A percentile compares a stretch with the other conserved stretches of the same genome.
Conservation (phyloP, 305 asterid species). For the Fraxinus albicans region DNA sequence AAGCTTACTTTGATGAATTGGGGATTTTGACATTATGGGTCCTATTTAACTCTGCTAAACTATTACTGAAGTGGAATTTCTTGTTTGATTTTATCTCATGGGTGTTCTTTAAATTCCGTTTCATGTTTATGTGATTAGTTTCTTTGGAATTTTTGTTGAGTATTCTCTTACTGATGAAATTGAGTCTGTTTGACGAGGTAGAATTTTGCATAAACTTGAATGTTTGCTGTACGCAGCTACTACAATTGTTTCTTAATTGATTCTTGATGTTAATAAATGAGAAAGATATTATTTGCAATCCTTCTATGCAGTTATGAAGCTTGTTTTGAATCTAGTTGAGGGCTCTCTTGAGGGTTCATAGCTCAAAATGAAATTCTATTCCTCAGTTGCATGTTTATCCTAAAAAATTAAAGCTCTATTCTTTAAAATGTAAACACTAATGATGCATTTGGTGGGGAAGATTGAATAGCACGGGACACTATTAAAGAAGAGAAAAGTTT, state of each 20-base stretch:
- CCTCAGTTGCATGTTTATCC: background rate
- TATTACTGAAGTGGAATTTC: constrained; percentile 4
- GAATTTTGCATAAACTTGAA: constrained; percentile 6
- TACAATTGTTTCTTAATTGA: background rate
- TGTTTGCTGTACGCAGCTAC: background rate
- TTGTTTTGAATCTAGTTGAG: background rate
- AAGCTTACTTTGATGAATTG: constrained; percentile 12
- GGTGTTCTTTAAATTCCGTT: background rate
- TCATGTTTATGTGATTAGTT: constrained; percentile 7
- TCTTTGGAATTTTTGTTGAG: background rate
- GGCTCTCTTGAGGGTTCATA: background rate
- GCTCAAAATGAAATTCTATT: background rate
- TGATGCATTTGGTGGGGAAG: background rate
- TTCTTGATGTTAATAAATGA: background rate
- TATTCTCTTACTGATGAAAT: constrained; percentile 5
- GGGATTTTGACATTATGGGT: constrained; percentile 23
- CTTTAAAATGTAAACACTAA: background rate
- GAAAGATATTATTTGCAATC: background rate
- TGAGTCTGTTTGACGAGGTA: constrained; percentile 1
- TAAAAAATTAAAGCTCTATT: background rate
- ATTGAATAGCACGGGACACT: background rate
- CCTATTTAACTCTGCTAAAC: background rate
- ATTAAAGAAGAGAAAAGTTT: background rate
- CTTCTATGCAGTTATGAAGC: background rate
- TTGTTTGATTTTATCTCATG: constrained; percentile 3